A percentile compares a stretch with the other conserved stretches of the same genome.
phyloP scores from a whole-genome alignment of 768 basidiomycete species.

The Clitopilus passeckerianus region DNA sequence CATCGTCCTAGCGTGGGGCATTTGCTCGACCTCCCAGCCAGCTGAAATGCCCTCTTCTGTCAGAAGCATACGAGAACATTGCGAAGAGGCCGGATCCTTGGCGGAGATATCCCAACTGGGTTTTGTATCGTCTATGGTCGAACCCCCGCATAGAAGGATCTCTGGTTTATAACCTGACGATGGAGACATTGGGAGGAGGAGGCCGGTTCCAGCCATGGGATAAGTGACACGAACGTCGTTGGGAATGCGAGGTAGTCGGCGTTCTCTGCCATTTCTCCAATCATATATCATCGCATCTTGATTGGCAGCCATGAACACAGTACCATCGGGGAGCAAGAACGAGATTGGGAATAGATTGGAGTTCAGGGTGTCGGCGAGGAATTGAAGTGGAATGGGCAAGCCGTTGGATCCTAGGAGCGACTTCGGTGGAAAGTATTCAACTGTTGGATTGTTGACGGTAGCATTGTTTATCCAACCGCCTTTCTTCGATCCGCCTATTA shows the following conservation, averaged over 20 bases:
- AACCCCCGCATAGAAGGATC: constrained; percentile 76
- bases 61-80: constrained; percentile 68
- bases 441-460: constrained; percentile 75
- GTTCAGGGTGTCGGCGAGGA: constrained; percentile 67
- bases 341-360: constrained; percentile 83
- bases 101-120: constrained; percentile 63
- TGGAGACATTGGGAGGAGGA: constrained; percentile 69
- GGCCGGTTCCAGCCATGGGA: constrained; percentile 71
- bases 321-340: constrained; percentile 66
- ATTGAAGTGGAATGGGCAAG: constrained; percentile 55
- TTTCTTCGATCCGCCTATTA: constrained; percentile 75
- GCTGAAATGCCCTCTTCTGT: constrained; percentile 56
- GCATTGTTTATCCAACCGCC: constrained; percentile 86
- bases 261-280: constrained; percentile 61
- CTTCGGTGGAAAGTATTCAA: constrained; percentile 84
- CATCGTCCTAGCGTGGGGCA: constrained; percentile 75
- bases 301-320: constrained; percentile 73
- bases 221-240: constrained; percentile 80
- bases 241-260: constrained; percentile 59
- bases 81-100: constrained; percentile 65
- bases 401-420: constrained; percentile 63
- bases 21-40: constrained; percentile 74
- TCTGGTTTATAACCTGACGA: constrained; percentile 61
- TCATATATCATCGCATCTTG: constrained; percentile 77
- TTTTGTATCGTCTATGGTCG: constrained; percentile 54